Base-by-base conservation (phyloP, 1,284 basidiomycete species). In the Volvariella surrecta region DNA sequence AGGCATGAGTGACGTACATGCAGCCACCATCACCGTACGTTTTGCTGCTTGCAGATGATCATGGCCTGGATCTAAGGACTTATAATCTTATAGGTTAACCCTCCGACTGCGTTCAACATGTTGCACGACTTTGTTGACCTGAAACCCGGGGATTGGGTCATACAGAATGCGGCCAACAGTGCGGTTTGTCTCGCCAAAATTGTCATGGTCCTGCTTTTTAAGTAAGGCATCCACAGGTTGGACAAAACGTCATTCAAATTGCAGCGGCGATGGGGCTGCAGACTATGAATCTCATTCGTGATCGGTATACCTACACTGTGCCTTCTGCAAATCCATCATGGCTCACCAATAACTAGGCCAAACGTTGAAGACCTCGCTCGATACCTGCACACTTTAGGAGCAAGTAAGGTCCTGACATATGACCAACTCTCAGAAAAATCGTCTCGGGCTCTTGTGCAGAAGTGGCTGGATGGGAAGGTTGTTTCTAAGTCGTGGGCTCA, bases 111-210 rank as follows among this genome's bases (percentile, higher is more conserved):
- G 0, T 82, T 81, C 48, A 82, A 85, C 52, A 86, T 92, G 80
- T 70, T 92, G 4, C 69, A 69, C 24, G 75, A 85, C 42, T 90
- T 84, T 60, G 70, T 79, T 4, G 54, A 68, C 20, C 69, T 89
- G 35, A 52, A 74, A 43, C 62, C 70, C 40, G 83, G 77, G 0
- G 84, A 88, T 43, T 89, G 81, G 78, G 67, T 92, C 4, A 58
- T 90, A 15, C 89, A 92, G 56, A 91, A 91, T 51, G 89, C 85
- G 13, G 87, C 87, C 1, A 92, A 91, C 54, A 87, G 83, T 51
- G 84, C 87, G 18, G 86, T 87, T 48, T 40, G 77, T 64, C 13
- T 42, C 18, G 3, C 42, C 13, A 7, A 19, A 6, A 32, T 40
- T 28, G 31, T 30, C 30, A 41, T 24, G 24, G 24, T 6, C 11